These are phyloP conservation scores for Sarocladium kiliense DNA, from an alignment of 2,329 filamentous ascomycete genomes.

Conservation along the genomic window DNA sequence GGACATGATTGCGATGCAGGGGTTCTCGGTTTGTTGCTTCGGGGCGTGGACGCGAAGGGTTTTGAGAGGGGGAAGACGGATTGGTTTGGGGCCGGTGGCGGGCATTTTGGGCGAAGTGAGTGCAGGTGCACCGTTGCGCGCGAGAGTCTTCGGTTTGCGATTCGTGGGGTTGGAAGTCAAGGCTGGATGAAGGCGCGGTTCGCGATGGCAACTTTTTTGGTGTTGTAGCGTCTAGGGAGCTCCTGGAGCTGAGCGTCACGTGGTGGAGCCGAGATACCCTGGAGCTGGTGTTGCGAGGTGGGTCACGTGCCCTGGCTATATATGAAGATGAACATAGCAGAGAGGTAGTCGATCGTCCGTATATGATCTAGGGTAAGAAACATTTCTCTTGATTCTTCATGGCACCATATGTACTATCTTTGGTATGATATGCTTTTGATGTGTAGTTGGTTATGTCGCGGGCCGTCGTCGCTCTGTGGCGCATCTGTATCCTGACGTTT, in stretches of 20 bases:
- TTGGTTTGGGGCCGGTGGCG: conserved; percentile 38
- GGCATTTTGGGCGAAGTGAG: conserved; percentile 32
- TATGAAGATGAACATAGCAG: too few relatives aligned
- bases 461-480: too few relatives aligned
- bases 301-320: conserved; percentile 4
- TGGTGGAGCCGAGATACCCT: background rate
- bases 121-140: background rate
- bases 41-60: conserved; percentile 49
- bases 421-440: too few relatives aligned
- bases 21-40: conserved; percentile 43
- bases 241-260: background rate
- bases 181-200: background rate
- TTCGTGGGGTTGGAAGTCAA: background rate
- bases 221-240: background rate
- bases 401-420: too few relatives aligned
- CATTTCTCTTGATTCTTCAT: too few relatives aligned
- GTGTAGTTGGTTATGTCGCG: too few relatives aligned
- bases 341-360: too few relatives aligned
- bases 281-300: background rate
- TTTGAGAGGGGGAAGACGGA: conserved; percentile 53
- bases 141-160: background rate
- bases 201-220: conserved; percentile 10
- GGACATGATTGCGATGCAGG: conserved; percentile 52
- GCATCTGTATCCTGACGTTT: too few relatives aligned
- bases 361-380: background rate